These are phyloP conservation scores for Cercospora brassicicola DNA, from an alignment of 2,329 filamentous ascomycete species.

Conservation along the genomic window DNA sequence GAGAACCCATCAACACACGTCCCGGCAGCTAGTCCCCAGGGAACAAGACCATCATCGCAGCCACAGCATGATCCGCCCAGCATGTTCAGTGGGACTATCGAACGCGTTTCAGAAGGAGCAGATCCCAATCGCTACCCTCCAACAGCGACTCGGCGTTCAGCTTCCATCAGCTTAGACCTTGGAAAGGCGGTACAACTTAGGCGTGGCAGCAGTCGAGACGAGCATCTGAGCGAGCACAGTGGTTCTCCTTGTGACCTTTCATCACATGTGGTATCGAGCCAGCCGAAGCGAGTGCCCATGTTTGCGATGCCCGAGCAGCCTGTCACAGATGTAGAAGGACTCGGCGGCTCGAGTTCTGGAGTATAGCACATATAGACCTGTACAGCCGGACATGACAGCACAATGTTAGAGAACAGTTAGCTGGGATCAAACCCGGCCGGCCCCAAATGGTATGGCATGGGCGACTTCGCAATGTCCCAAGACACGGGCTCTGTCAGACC, in stretches of 20 bases:
- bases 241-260: slow-evolving; percentile 30
- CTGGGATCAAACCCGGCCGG: background rate
- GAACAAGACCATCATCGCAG: background rate
- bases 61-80: slow-evolving; percentile 7
- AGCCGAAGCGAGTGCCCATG: slow-evolving; percentile 44
- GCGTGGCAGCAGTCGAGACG: slow-evolving; percentile 23
- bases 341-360: slow-evolving; percentile 7
- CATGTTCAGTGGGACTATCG: slow-evolving; percentile 11
- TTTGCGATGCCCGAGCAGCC: slow-evolving; percentile 46
- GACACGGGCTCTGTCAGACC: background rate
- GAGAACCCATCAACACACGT: slow-evolving; percentile 7
- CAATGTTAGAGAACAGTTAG: background rate
- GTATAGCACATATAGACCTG: background rate
- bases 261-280: slow-evolving; percentile 28
- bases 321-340: slow-evolving; percentile 40
- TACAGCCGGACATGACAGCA: background rate
- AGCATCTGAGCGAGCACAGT: slow-evolving; percentile 24
- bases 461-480: background rate
- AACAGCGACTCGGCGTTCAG: background rate
- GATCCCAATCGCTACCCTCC: background rate
- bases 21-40: background rate
- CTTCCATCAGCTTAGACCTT: background rate
- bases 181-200: background rate
- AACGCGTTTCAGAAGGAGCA: background rate
- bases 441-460: background rate